phyloP scores from a whole-genome alignment of 805 yeast species.

The Hanseniaspora opuntiae region DNA sequence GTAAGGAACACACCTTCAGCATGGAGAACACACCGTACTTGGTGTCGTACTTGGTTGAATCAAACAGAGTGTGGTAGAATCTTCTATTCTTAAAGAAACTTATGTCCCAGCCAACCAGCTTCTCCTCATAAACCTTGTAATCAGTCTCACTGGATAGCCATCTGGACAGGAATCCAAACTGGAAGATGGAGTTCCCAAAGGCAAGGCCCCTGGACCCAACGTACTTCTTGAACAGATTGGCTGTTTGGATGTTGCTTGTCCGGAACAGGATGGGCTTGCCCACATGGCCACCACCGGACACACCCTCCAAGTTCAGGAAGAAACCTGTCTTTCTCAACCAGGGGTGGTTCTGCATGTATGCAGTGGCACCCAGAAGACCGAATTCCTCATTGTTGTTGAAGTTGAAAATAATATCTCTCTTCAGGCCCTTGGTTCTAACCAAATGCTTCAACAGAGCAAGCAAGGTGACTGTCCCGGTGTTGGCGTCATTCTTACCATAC shows the following conservation, averaged over 20 bases:
- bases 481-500: conserved; percentile 84
- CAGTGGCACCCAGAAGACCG: conserved; percentile 69
- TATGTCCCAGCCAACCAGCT: conserved; percentile 71
- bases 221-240: conserved; percentile 39
- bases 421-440: conserved; percentile 34
- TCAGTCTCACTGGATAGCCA: conserved; percentile 73
- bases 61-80: conserved; percentile 67
- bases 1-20: conserved; percentile 57
- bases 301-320: conserved; percentile 77
- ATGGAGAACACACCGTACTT: conserved; percentile 72
- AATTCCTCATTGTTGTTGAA: conserved; percentile 85
- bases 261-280: conserved; percentile 61
- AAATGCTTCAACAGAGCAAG: conserved; percentile 51
- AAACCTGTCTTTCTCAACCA: conserved; percentile 51
- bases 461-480: conserved; percentile 73
- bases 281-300: conserved; percentile 70
- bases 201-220: conserved; percentile 43
- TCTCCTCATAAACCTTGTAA: conserved; percentile 48
- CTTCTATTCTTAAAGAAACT: conserved; percentile 81
- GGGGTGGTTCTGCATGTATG: conserved; percentile 51
- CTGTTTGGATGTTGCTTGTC: conserved; percentile 65
- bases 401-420: conserved; percentile 63
- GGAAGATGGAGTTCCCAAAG: conserved; percentile 67
- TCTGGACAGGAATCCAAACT: conserved; percentile 69
- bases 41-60: conserved; percentile 50